Conservation (phyloP, 2,329 filamentous ascomycete species). For the Phoma herbarum region DNA sequence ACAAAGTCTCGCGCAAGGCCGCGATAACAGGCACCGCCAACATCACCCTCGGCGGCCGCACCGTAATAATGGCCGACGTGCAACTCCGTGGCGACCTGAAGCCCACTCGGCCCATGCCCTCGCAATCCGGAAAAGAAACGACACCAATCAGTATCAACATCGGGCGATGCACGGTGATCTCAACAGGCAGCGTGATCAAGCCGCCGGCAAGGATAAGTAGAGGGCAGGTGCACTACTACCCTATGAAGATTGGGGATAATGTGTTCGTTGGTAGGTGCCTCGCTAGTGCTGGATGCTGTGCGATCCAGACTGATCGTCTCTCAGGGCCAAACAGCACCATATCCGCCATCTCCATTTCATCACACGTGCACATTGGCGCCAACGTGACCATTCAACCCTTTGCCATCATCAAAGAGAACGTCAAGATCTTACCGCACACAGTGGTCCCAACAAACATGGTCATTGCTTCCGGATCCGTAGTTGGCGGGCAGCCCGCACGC, state of each 20-base stretch:
- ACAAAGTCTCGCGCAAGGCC: conserved; percentile 94
- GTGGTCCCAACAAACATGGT: conserved; percentile 90
- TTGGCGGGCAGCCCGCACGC: conserved; percentile 67
- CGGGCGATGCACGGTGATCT: conserved; percentile 90
- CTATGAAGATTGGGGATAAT: conserved; percentile 92
- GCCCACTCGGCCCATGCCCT: conserved; percentile 49
- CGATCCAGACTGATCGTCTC: not conserved
- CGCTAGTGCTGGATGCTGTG: not conserved
- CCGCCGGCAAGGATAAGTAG: conserved; percentile 86
- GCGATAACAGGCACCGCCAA: conserved; percentile 95
- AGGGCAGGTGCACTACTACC: conserved; percentile 79
- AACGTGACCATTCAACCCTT: conserved; percentile 83
- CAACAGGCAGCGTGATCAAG: conserved; percentile 77
- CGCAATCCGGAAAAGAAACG: conserved; percentile 43
- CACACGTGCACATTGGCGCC: conserved; percentile 84
- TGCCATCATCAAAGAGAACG: conserved; percentile 92
- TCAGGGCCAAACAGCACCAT: conserved; percentile 68
- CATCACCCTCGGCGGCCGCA: conserved; percentile 94
- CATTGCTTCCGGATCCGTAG: conserved; percentile 88
- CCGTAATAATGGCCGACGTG: conserved; percentile 93
- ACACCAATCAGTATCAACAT: conserved; percentile 75
- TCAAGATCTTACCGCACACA: conserved; percentile 83
- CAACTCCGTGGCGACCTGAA: conserved; percentile 90
- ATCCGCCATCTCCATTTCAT: conserved; percentile 83
- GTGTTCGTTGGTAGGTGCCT: conserved; percentile 79